A percentile compares a stretch with the other conserved stretches of the same genome.
phyloP scores from a whole-genome alignment of 1,139 yeast species.

The Yamadazyma membranifaciens region DNA sequence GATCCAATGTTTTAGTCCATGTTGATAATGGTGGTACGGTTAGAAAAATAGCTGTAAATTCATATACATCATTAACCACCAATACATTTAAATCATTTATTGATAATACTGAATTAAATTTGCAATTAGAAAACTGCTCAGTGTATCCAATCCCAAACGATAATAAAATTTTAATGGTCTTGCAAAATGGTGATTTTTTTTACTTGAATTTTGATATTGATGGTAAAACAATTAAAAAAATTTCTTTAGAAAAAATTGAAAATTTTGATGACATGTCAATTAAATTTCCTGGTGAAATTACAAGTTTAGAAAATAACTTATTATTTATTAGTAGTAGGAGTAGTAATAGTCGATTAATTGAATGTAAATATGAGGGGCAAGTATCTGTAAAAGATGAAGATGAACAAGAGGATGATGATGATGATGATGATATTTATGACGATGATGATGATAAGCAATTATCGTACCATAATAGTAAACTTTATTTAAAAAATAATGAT shows the following conservation, averaged over 20 bases:
- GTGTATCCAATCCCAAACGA: conserved; percentile 47
- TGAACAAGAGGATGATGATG: conserved; percentile 21
- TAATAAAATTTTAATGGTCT: conserved; percentile 52
- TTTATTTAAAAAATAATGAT: conserved; percentile 51
- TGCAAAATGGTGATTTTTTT: conserved; percentile 51
- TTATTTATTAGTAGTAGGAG: conserved; percentile 35
- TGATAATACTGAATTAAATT: conserved; percentile 53
- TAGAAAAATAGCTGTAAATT: conserved; percentile 66
- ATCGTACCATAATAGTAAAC: conserved; percentile 26
- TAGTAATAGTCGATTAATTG: conserved; percentile 37
- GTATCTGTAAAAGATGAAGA: conserved; percentile 11
- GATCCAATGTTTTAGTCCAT: conserved; percentile 76
- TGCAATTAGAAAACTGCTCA: conserved; percentile 58
- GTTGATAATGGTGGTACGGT: conserved; percentile 79
- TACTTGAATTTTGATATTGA: conserved; percentile 52
- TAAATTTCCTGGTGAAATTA: conserved; percentile 32
- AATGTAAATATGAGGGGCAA: conserved; percentile 25
- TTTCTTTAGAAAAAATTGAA: conserved; percentile 30
- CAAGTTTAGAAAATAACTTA: conserved; percentile 34
- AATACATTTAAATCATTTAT: conserved; percentile 45
- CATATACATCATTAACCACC: conserved; percentile 51
- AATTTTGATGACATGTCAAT: conserved; percentile 22
- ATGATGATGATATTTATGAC: conserved; percentile 28
- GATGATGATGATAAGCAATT: conserved; percentile 38
- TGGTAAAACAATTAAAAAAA: conserved; percentile 43